A percentile compares a stretch with the other conserved stretches of the same genome.
These are phyloP conservation scores for Maudiozyma saulgeensis DNA, from an alignment of 805 yeast genomes.

Conservation along the genomic window DNA sequence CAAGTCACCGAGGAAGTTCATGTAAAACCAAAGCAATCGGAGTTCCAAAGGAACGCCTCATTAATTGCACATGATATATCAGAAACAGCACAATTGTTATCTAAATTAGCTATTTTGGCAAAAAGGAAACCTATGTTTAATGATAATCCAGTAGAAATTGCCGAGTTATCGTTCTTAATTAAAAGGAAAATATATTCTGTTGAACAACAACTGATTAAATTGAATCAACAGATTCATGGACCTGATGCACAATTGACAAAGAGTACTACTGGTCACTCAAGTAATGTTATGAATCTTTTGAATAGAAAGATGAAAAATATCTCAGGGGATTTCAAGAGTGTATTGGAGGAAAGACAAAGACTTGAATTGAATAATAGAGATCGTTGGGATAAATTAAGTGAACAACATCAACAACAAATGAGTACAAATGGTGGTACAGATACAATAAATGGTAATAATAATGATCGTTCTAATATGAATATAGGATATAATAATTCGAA, in stretches of 20 bases:
- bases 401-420: neutral
- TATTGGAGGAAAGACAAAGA: conserved; percentile 78
- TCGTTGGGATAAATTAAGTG: conserved; percentile 74
- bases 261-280: conserved; percentile 42
- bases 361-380: conserved; percentile 71
- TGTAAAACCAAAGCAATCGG: conserved; percentile 30
- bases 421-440: neutral
- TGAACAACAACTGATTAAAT: conserved; percentile 76
- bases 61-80: conserved; percentile 82
- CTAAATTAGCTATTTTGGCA: conserved; percentile 74
- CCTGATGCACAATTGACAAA: neutral
- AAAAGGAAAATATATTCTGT: conserved; percentile 39
- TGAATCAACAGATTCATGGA: conserved; percentile 42
- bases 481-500: conserved; percentile 28
- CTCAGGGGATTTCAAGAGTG: conserved; percentile 83
- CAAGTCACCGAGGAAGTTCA: neutral
- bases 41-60: conserved; percentile 65
- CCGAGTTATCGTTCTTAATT: conserved; percentile 76
- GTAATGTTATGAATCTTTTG: conserved; percentile 76
- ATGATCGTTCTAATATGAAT: conserved; percentile 2
- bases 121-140: conserved; percentile 85
- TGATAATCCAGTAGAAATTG: conserved; percentile 88
- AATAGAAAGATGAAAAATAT: conserved; percentile 88
- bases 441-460: neutral
- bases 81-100: conserved; percentile 69